Evolutionary conservation across 2,329 filamentous ascomycete species (phyloP).

Genomic region (Daldinia eschscholtzii): DNA sequence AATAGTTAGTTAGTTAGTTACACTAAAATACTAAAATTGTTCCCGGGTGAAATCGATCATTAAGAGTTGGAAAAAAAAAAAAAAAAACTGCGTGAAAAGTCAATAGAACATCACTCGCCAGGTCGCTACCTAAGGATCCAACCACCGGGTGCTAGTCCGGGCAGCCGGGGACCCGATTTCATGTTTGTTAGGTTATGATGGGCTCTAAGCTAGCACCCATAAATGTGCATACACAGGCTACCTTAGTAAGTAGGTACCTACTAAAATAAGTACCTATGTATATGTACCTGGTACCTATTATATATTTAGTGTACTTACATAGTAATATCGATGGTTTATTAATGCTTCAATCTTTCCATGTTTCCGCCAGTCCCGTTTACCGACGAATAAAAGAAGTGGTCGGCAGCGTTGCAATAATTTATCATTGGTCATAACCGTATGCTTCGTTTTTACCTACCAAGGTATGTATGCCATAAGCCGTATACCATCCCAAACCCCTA

Average conservation of each 20-base stretch:
- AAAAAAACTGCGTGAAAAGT: neutral
- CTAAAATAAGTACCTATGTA: too few relatives aligned
- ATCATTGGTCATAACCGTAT: slow-evolving; percentile 18
- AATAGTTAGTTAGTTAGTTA: too few relatives aligned
- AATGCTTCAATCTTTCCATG: neutral
- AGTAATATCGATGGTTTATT: neutral
- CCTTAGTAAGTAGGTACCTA: neutral
- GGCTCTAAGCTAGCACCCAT: neutral
- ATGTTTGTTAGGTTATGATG: slow-evolving; percentile 2
- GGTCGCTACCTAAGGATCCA: neutral
- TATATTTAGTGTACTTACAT: neutral
- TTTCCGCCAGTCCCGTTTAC: neutral
- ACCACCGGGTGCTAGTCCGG: neutral
- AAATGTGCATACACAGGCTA: neutral
- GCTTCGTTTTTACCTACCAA: neutral
- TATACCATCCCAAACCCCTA: slow-evolving; percentile 1
- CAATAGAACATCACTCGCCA: slow-evolving; percentile 2
- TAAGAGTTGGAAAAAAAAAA: neutral
- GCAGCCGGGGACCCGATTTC: slow-evolving; percentile 12
- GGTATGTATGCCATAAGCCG: neutral
- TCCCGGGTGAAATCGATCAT: neutral
- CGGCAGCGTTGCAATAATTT: slow-evolving; percentile 5
- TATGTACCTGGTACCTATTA: neutral
- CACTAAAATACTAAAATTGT: neutral
- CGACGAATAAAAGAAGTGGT: slow-evolving; percentile 10